A percentile compares a stretch with the other conserved stretches of the same genome.
Evolutionary conservation across 257 asterid species (phyloP).

Genomic region (Gynochthodes officinalis): DNA sequence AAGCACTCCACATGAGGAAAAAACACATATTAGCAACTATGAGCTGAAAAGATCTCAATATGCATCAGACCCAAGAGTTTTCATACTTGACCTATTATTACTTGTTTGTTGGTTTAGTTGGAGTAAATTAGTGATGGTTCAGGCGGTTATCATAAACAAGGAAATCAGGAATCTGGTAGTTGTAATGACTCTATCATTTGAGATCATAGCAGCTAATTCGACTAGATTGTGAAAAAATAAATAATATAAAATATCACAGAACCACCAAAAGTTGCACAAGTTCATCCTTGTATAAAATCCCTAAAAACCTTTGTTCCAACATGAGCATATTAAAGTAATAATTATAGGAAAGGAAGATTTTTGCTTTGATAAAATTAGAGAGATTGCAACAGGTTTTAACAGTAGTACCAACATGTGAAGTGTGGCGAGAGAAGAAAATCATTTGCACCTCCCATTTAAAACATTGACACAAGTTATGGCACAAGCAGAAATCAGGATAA

Average conservation of each 20-base stretch:
- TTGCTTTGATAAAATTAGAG: neutral
- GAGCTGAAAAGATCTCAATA: slow-evolving; percentile 1
- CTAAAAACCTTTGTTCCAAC: neutral
- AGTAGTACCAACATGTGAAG: neutral
- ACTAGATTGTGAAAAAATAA: neutral
- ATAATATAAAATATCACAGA: neutral
- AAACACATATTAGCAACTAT: slow-evolving; percentile 4
- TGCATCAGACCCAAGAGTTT: slow-evolving; percentile 5
- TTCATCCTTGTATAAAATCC: no score
- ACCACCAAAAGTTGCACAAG: neutral
- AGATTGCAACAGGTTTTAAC: neutral
- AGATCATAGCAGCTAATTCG: neutral
- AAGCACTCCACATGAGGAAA: slow-evolving; percentile 17
- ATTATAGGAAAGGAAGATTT: neutral
- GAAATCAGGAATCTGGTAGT: neutral
- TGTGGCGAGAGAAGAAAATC: slow-evolving; percentile 3
- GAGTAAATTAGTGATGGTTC: neutral
- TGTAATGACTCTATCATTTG: no score
- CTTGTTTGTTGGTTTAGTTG: neutral
- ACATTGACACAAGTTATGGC: neutral
- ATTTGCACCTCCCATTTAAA: neutral
- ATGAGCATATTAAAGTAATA: neutral
- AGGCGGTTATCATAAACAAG: neutral
- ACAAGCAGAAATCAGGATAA: neutral
- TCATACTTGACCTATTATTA: neutral